These are phyloP conservation scores for Capsicum pubescens DNA, from an alignment of 257 asterid genomes.

Conservation along the genomic window DNA sequence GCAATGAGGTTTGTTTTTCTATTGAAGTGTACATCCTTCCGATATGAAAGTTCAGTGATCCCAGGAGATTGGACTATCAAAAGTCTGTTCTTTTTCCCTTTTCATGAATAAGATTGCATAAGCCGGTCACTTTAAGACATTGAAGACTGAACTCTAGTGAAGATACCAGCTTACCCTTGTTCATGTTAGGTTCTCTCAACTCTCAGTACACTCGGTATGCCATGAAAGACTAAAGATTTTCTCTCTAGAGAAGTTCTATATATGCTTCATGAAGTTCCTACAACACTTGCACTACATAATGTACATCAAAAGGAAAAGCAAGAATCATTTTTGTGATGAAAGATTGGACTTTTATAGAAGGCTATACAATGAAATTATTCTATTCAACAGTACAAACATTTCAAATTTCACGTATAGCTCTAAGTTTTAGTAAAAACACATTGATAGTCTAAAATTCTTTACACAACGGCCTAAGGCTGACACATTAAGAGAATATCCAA, in stretches of 20 bases:
- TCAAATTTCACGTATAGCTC: no score
- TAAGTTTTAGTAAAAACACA: no score
- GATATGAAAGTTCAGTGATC: not conserved
- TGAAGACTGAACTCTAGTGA: not conserved
- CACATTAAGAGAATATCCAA: not conserved
- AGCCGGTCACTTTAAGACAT: not conserved
- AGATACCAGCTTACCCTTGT: not conserved
- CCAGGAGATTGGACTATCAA: no score
- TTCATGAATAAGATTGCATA: not conserved
- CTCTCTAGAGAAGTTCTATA: not conserved
- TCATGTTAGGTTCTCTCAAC: not conserved
- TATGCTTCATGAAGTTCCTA: slow-evolving; percentile 16
- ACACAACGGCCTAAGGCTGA: not conserved
- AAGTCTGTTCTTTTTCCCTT: not conserved
- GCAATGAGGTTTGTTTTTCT: not conserved
- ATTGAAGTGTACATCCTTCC: not conserved
- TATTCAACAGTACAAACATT: no score
- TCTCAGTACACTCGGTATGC: not conserved
- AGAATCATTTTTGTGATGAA: no score
- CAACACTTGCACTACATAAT: not conserved
- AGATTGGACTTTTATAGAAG: no score
- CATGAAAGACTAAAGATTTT: not conserved
- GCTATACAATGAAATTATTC: no score
- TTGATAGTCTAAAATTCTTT: no score
- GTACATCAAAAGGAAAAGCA: no score